Evolutionary conservation across 768 basidiomycete species (phyloP).

Genomic region (Lactifluus echinatus): DNA sequence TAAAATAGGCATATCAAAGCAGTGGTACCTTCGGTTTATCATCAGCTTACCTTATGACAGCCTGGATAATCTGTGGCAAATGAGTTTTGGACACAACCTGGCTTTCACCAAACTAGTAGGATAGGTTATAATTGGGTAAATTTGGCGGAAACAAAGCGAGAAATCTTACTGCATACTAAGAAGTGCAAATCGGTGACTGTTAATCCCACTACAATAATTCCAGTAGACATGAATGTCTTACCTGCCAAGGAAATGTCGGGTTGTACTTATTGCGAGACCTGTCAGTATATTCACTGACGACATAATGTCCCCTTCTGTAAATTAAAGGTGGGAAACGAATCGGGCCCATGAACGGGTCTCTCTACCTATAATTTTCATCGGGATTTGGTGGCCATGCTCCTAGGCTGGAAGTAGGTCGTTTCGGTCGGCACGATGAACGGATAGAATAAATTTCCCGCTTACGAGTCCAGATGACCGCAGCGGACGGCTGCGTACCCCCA

Average conservation of each 20-base stretch:
- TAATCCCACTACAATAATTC: slow-evolving; percentile 15
- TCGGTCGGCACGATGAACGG: background rate
- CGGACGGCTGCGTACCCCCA: slow-evolving; percentile 79
- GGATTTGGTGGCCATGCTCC: slow-evolving; percentile 74
- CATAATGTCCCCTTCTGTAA: slow-evolving; percentile 57
- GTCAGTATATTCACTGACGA: slow-evolving; percentile 62
- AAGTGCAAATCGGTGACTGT: slow-evolving; percentile 1
- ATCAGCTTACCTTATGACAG: slow-evolving; percentile 51
- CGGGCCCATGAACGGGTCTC: background rate
- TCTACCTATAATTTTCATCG: slow-evolving; percentile 65
- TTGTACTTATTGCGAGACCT: slow-evolving; percentile 52
- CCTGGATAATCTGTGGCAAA: slow-evolving; percentile 63
- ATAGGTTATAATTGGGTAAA: slow-evolving; percentile 6
- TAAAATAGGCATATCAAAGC: slow-evolving; percentile 25
- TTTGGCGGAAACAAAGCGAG: background rate
- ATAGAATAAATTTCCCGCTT: slow-evolving; percentile 23
- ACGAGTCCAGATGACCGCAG: slow-evolving; percentile 65
- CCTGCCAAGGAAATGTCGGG: slow-evolving; percentile 67
- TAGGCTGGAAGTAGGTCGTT: slow-evolving; percentile 31
- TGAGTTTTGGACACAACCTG: slow-evolving; percentile 60
- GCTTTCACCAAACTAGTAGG: slow-evolving; percentile 64
- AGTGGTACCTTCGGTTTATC: background rate
- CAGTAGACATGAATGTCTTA: slow-evolving; percentile 31
- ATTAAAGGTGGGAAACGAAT: slow-evolving; percentile 13
- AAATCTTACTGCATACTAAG: slow-evolving; percentile 55